Conservation (phyloP, 1,284 basidiomycete species). For the Malassezia cuniculi region DNA sequence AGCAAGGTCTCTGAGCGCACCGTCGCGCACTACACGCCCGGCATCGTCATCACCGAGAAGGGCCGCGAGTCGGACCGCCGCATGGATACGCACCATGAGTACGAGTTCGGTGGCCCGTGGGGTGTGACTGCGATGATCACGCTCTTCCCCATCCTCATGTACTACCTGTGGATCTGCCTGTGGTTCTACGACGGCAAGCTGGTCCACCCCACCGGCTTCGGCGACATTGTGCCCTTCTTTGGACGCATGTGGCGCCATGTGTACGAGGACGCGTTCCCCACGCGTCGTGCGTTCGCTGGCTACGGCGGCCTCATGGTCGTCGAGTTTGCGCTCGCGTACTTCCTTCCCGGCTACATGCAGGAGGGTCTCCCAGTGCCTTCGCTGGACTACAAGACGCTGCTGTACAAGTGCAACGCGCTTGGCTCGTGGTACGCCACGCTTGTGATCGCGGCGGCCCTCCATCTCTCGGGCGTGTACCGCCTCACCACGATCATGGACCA, state of each 20-base stretch:
- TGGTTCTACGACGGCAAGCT: slow-evolving; percentile 87
- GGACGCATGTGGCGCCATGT: slow-evolving; percentile 70
- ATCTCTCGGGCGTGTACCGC: slow-evolving; percentile 71
- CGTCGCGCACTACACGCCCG: slow-evolving; percentile 31
- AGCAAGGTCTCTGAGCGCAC: slow-evolving; percentile 36
- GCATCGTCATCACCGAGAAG: slow-evolving; percentile 41
- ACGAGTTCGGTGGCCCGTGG: slow-evolving; percentile 84
- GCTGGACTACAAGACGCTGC: slow-evolving; percentile 65
- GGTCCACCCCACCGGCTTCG: slow-evolving; percentile 59
- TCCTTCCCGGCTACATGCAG: slow-evolving; percentile 83
- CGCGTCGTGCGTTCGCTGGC: slow-evolving; percentile 55
- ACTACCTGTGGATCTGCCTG: slow-evolving; percentile 95
- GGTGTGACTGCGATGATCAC: slow-evolving; percentile 89
- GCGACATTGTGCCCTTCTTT: slow-evolving; percentile 68
- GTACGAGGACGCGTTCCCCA: slow-evolving; percentile 78
- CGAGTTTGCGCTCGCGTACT: slow-evolving; percentile 76
- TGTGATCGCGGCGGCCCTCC: slow-evolving; percentile 61
- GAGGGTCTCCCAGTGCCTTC: slow-evolving; percentile 52
- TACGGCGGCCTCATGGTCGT: slow-evolving; percentile 79
- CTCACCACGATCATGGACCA: slow-evolving; percentile 91
- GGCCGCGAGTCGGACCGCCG: slow-evolving; percentile 38
- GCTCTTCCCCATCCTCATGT: slow-evolving; percentile 82
- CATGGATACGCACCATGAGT: slow-evolving; percentile 39
- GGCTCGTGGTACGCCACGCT: slow-evolving; percentile 76
- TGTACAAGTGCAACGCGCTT: slow-evolving; percentile 84